Evolutionary conservation across 2,329 filamentous ascomycete genomes (phyloP).

Genomic region (Aotearoamyces nothofagi): DNA sequence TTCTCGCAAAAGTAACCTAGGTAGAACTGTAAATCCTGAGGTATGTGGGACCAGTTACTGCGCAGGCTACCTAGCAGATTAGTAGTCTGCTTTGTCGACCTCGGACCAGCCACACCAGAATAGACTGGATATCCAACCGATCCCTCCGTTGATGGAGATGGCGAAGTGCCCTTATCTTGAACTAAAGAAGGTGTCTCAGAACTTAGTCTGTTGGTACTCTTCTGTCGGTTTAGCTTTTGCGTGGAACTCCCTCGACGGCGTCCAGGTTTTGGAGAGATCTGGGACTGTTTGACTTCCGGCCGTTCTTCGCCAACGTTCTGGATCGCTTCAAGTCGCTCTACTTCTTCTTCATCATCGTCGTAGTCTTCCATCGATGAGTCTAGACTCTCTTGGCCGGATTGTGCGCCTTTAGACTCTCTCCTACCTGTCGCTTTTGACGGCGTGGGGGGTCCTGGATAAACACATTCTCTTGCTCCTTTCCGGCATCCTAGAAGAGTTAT

Average conservation of each 20-base stretch:
- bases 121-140: constrained; percentile 15
- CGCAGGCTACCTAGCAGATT: constrained; percentile 13
- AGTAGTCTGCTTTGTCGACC: constrained; percentile 10
- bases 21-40: constrained; percentile 61
- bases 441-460: constrained; percentile 61
- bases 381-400: constrained; percentile 20
- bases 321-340: constrained; percentile 35
- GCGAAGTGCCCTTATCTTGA: constrained; percentile 34
- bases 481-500: constrained; percentile 50
- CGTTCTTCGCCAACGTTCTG: constrained; percentile 33
- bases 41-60: constrained; percentile 40
- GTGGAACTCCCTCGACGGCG: constrained; percentile 23
- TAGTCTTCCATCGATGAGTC: constrained; percentile 37
- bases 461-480: constrained; percentile 82
- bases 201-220: constrained; percentile 24
- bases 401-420: constrained; percentile 21
- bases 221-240: constrained; percentile 23
- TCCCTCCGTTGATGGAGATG: constrained; percentile 31
- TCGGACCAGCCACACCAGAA: constrained; percentile 5
- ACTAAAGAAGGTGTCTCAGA: constrained; percentile 39
- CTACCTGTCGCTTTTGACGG: constrained; percentile 15
- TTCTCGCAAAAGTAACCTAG: constrained; percentile 65
- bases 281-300: constrained; percentile 9
- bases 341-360: constrained; percentile 29
- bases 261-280: constrained; percentile 12